These are phyloP conservation scores for Xylaria sp. DNA, from an alignment of 2,329 filamentous ascomycete genomes.

Conservation along the genomic window DNA sequence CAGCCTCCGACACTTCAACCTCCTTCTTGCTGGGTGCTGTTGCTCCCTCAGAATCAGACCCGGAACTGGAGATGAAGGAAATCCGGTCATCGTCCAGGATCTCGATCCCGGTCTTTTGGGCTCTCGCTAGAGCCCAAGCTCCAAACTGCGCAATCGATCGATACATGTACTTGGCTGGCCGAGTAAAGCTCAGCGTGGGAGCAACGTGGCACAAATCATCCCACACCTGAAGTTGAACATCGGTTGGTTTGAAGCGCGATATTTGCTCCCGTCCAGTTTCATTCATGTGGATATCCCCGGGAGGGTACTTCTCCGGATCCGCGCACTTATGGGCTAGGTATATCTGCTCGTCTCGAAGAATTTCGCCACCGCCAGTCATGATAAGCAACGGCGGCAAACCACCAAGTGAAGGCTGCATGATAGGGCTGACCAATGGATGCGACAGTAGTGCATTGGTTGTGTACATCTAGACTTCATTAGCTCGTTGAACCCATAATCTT, in stretches of 20 bases:
- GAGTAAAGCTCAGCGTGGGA: conserved; percentile 91
- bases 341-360: conserved; percentile 91
- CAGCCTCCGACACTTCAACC: conserved; percentile 5
- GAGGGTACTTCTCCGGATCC: conserved; percentile 77
- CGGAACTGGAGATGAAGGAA: conserved; percentile 72
- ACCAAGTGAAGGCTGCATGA: conserved; percentile 85
- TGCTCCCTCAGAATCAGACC: conserved; percentile 46
- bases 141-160: conserved; percentile 90
- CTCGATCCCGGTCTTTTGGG: conserved; percentile 79
- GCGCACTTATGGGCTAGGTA: conserved; percentile 95
- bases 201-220: conserved; percentile 93
- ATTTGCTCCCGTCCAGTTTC: conserved; percentile 65
- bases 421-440: conserved; percentile 88
- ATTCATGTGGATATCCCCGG: conserved; percentile 66
- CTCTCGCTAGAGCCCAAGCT: conserved; percentile 85
- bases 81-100: conserved; percentile 80
- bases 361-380: conserved; percentile 84
- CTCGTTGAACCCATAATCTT: conserved; percentile 14
- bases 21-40: conserved; percentile 35
- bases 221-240: conserved; percentile 95
- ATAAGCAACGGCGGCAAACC: conserved; percentile 88
- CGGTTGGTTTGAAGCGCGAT: conserved; percentile 76
- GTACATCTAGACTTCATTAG: conserved; percentile 57
- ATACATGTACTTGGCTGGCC: conserved; percentile 97
- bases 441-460: conserved; percentile 83